Evolutionary conservation across 1,284 basidiomycete species (phyloP), one percentile per base, ranked within the genome.

Genomic region (Malassezia dermatis): DNA sequence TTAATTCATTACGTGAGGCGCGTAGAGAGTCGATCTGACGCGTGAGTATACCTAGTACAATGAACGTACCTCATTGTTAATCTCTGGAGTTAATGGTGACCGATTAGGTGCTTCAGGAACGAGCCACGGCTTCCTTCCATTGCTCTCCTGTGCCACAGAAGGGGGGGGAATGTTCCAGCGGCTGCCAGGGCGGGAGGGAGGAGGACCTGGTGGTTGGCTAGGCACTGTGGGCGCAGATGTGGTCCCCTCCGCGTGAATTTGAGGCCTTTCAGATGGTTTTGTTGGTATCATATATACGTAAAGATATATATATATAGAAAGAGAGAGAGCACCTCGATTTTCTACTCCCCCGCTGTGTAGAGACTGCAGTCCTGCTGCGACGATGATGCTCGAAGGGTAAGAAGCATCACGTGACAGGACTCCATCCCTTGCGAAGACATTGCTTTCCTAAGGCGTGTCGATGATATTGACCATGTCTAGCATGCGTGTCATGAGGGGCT

Each of bases 141-240:
- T 28, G 19, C 10, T 31, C 32, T 24, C 23, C 8, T 26, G 8
- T 19, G 44, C 13, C 6, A 13, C n/a, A 8, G 44, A 23, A 35
- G 46, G 46, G 32, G 46, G 46, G 2, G 46, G 46, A 34, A 48
- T 28, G 12, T 32, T 32, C 46, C 46, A 48, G 8, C 46, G 46
- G 23, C 32, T 48, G 11, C 17, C 31, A n/a, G 46, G 46, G 4
- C 46, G 46, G 2, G 46, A 24, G 5, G 46, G 24, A 13, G 44
- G 44, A 4, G 42, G 26, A 13, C 42, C n/a, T 7, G 28, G 37
- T 11, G 37, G 37, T 39, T 21, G 4, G 3, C 4, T 6, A 39
- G 37, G 19, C 17, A 19, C 8, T 21, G 37, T 21, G 3, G 17
- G 37, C 17, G 10, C 37, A 3, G 37, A 5, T 1, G 19, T 6